Percentiles rank a stretch among this genome's conserved stretches.
phyloP scores from a whole-genome alignment of 176 grass and related monocot genomes.

The Otatea glauca region DNA sequence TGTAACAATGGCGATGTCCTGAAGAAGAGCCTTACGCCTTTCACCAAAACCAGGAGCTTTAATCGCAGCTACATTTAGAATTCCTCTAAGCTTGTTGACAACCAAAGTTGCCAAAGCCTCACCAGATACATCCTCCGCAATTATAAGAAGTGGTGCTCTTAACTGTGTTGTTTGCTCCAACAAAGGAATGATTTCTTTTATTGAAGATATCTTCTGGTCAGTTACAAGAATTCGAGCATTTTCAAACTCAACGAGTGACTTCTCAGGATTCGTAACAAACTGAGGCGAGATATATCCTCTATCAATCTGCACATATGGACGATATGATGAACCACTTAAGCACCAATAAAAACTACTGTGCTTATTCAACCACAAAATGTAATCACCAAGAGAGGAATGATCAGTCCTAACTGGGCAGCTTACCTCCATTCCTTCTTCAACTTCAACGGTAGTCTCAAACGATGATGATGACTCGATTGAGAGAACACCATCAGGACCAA shows the following conservation, averaged over 20 bases:
- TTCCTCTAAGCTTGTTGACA: conserved; percentile 88
- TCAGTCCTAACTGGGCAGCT: not conserved
- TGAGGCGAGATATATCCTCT: conserved; percentile 92
- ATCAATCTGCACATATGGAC: conserved; percentile 57
- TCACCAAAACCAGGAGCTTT: conserved; percentile 96
- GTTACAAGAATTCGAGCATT: conserved; percentile 85
- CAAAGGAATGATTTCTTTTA: conserved; percentile 87
- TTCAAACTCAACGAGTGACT: conserved; percentile 91
- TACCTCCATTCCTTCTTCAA: conserved; percentile 99
- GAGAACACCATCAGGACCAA: conserved; percentile 92
- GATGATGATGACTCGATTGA: conserved; percentile 90
- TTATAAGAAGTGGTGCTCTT: conserved; percentile 86
- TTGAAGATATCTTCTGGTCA: conserved; percentile 93
- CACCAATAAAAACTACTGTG: not conserved
- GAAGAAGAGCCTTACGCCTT: conserved; percentile 86
- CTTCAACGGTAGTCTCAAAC: conserved; percentile 89
- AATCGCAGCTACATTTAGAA: conserved; percentile 90
- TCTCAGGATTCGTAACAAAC: conserved; percentile 93
- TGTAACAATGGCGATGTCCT: conserved; percentile 92
- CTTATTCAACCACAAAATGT: conserved; percentile 1
- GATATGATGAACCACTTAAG: conserved; percentile 21
- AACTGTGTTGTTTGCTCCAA: conserved; percentile 87
- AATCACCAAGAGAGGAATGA: not conserved
- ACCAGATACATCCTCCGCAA: conserved; percentile 83
- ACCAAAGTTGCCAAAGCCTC: conserved; percentile 95